A percentile compares a stretch with the other conserved stretches of the same genome.
Evolutionary conservation across 1,139 yeast species (phyloP).

Genomic region (Pneumocystis wakefieldiae): DNA sequence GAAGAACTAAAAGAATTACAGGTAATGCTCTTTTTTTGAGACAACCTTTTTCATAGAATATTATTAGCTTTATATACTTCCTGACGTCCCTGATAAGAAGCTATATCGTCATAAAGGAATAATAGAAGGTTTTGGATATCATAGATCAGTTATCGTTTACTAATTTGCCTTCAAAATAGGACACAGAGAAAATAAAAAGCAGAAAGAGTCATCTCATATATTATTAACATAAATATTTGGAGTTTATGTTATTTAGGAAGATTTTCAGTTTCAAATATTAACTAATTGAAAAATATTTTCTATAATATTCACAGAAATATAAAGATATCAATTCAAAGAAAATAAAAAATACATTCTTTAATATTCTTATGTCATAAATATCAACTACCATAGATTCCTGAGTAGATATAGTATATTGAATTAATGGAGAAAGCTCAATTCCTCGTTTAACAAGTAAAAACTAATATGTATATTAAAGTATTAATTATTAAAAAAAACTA

Average conservation of each 20-base stretch:
- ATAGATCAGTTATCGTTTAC: not conserved
- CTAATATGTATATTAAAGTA: too few relatives aligned
- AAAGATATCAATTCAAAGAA: not conserved
- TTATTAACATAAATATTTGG: not conserved
- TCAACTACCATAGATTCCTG: not conserved
- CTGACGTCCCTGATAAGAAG: constrained; percentile 16
- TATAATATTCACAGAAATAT: not conserved
- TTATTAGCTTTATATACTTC: constrained; percentile 13
- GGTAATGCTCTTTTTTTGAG: constrained; percentile 22
- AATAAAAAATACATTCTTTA: not conserved
- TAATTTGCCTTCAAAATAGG: not conserved
- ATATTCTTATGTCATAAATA: not conserved
- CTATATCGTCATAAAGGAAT: not conserved
- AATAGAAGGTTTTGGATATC: not conserved
- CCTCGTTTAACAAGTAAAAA: too few relatives aligned
- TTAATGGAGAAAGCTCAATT: not conserved
- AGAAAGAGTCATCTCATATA: not conserved
- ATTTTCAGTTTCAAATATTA: too few relatives aligned
- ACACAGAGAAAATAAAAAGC: not conserved
- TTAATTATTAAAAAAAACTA: too few relatives aligned
- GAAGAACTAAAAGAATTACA: constrained; percentile 43
- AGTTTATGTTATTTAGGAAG: not conserved
- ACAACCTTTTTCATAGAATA: not conserved
- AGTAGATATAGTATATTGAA: not conserved
- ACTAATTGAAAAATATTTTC: not conserved